A percentile compares a stretch with the other conserved stretches of the same genome.
Conservation (phyloP, 2,329 filamentous ascomycete genomes). For the Exophiala calicioides region DNA sequence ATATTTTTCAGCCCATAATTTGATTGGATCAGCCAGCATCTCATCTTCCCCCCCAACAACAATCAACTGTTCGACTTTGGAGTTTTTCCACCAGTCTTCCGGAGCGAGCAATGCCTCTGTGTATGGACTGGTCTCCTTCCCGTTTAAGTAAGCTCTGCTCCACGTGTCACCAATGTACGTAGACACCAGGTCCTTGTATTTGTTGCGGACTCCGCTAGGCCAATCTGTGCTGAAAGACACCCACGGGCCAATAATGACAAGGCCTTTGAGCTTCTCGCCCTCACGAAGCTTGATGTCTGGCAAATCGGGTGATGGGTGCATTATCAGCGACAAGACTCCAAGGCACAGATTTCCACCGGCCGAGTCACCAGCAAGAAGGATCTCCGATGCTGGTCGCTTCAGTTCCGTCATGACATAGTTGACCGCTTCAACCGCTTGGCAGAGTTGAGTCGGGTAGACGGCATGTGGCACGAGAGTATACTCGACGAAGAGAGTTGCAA, state of each 20-base stretch:
- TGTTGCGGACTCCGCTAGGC: slow-evolving; percentile 16
- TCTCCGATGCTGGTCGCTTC: slow-evolving; percentile 36
- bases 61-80: slow-evolving; percentile 27
- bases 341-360: slow-evolving; percentile 46
- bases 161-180: slow-evolving; percentile 11
- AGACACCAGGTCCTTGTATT: slow-evolving; percentile 25
- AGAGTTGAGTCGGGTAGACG: slow-evolving; percentile 47
- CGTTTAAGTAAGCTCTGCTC: slow-evolving; percentile 22
- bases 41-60: slow-evolving; percentile 25
- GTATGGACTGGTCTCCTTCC: slow-evolving; percentile 18
- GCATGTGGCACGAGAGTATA: slow-evolving; percentile 58
- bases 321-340: slow-evolving; percentile 27
- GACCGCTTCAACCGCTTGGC: slow-evolving; percentile 43
- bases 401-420: slow-evolving; percentile 42
- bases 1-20: slow-evolving; percentile 27
- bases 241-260: slow-evolving; percentile 62
- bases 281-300: slow-evolving; percentile 36
- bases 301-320: slow-evolving; percentile 56
- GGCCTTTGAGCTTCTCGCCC: slow-evolving; percentile 45
- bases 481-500: slow-evolving; percentile 56
- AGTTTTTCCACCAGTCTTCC: slow-evolving; percentile 29
- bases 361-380: slow-evolving; percentile 48
- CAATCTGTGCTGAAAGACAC: slow-evolving; percentile 48
- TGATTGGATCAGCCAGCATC: slow-evolving; percentile 25
- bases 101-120: slow-evolving; percentile 20